Evolutionary conservation across 805 yeast genomes (phyloP).

Genomic region (Hanseniaspora valbyensis): DNA sequence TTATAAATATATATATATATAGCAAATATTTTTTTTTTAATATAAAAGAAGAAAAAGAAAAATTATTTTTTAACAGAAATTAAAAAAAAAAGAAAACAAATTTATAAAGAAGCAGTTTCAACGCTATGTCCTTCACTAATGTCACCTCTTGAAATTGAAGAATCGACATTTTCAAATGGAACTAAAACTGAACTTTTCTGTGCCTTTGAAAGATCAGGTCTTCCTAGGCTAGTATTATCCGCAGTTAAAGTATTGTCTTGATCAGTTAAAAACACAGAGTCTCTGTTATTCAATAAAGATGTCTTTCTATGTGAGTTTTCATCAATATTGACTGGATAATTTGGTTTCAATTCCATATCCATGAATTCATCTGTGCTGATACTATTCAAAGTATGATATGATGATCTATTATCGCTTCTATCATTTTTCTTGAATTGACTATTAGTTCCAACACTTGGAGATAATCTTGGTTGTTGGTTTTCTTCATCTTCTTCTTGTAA

Average conservation of each 20-base stretch:
- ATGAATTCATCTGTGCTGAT: constrained; percentile 76
- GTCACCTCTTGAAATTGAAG: constrained; percentile 11
- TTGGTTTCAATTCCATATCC: constrained; percentile 36
- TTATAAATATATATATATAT: no score
- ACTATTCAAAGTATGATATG: constrained; percentile 65
- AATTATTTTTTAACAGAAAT: background rate
- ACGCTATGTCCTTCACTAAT: constrained; percentile 12
- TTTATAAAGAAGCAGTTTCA: constrained; percentile 15
- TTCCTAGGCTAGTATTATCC: background rate
- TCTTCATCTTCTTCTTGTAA: background rate
- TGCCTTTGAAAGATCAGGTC: constrained; percentile 6
- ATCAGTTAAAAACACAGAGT: constrained; percentile 31
- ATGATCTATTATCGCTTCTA: constrained; percentile 37
- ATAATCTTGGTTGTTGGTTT: constrained; percentile 5
- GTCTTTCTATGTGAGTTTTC: constrained; percentile 37
- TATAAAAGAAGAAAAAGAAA: no score
- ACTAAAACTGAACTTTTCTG: constrained; percentile 7
- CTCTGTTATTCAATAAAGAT: constrained; percentile 30
- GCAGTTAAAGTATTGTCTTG: constrained; percentile 1
- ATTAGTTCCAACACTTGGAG: constrained; percentile 21
- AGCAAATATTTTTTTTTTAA: no score
- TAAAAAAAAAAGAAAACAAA: background rate
- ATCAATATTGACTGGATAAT: constrained; percentile 52
- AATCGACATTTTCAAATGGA: constrained; percentile 14
- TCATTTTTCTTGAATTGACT: constrained; percentile 31